Evolutionary conservation across 1,284 basidiomycete genomes (phyloP), one percentile per base, ranked within the genome.

Genomic region (Marasmius oreades): DNA sequence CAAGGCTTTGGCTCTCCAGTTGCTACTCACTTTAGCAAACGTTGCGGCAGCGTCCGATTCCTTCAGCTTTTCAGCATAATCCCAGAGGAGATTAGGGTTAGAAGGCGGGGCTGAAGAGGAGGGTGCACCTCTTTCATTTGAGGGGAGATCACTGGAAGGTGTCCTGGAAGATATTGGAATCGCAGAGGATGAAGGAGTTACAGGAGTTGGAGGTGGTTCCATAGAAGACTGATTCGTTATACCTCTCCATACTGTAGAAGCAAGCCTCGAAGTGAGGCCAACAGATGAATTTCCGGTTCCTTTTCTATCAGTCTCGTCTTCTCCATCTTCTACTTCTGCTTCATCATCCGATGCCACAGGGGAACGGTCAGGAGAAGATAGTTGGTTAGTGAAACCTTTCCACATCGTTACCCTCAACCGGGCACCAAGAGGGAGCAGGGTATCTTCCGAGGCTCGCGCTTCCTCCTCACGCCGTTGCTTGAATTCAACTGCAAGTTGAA

Each of bases 211-310:
- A 12, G 84, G 80, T 2, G 76, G 73, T 18, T 87, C 86, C 85
- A 87, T 86, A 0, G 85, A 81, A 55, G 78, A 81, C 67, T 86
- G 84, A 63, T 89, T 90, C 2, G 85, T 89, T 59, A 90, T 84
- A 7, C 88, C 87, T 63, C 79, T 78, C 85, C 86, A 89, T 16
- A 90, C 78, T 12, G 79, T 81, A 53, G 71, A 80, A 8, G 84
- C 81, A 11, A 88, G 66, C 43, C 81, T 76, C 34, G 81, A 79
- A 11, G 80, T 78, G 48, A 88, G 61, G 8, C 76, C 76, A 12
- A 76, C 62, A 0, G 67, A 57, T 31, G 52, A 16, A 5, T 24
- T 45, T 33, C 20, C 43, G n/a, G 43, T 20, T 14, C 51, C 51
- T 14, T 52, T 28, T 44, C 36, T 31, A 59, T 66, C 53, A 59